phyloP scores from a whole-genome alignment of 2,329 filamentous ascomycete species.

The Cladophialophora exuberans region DNA sequence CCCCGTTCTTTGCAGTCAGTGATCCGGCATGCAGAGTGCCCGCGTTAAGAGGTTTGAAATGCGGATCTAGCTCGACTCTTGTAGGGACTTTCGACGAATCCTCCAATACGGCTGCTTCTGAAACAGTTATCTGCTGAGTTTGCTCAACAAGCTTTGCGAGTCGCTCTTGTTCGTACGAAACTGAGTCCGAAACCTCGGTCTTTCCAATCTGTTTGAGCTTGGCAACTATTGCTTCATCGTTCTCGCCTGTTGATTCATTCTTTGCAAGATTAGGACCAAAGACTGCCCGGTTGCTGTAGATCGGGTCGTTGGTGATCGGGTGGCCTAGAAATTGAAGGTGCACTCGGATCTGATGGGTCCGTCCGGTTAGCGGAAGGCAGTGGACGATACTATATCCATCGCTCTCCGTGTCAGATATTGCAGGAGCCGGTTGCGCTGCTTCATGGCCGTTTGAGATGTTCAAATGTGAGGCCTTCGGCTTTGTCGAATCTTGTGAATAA shows the following conservation, averaged over 20 bases:
- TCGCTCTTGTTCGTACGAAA: conserved; percentile 70
- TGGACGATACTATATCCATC: conserved; percentile 92
- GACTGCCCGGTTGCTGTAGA: conserved; percentile 92
- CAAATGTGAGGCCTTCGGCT: conserved; percentile 1
- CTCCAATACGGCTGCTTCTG: conserved; percentile 22
- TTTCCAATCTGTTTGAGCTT: conserved; percentile 90
- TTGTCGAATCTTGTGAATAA: conserved; percentile 62
- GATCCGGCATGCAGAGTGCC: conserved; percentile 40
- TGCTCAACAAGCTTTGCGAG: conserved; percentile 27
- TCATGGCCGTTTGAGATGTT: background rate
- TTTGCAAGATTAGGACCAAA: conserved; percentile 81
- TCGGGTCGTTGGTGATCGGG: conserved; percentile 95
- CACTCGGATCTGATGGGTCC: conserved; percentile 93
- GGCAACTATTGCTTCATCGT: conserved; percentile 87
- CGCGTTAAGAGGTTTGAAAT: conserved; percentile 26
- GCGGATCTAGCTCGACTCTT: background rate
- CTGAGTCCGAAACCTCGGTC: conserved; percentile 84
- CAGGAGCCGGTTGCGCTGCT: conserved; percentile 38
- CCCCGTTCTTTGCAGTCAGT: conserved; percentile 8
- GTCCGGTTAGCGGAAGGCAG: conserved; percentile 87
- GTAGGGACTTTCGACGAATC: conserved; percentile 4
- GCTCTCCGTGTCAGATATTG: conserved; percentile 46
- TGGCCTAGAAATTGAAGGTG: conserved; percentile 94
- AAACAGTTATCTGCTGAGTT: conserved; percentile 34
- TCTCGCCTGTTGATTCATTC: conserved; percentile 67